Conservation (phyloP, 495 filamentous ascomycete species). For the Penicillium angulare region DNA sequence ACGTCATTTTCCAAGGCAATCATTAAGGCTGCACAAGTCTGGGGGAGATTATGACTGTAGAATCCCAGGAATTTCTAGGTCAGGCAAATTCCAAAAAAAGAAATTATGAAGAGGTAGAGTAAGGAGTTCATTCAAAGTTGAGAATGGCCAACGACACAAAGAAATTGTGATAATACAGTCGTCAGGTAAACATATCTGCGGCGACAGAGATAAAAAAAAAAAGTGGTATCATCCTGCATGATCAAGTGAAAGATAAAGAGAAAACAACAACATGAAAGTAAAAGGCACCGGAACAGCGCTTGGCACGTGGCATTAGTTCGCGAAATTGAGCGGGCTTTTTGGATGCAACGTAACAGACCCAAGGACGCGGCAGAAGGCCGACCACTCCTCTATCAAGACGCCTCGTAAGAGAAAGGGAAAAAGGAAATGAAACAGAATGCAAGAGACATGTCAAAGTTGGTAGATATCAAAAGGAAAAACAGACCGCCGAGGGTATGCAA, state of each 20-base stretch:
- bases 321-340: slow-evolving; percentile 26
- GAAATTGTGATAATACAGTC: slow-evolving; percentile 28
- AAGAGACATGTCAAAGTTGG: slow-evolving; percentile 20
- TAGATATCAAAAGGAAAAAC: slow-evolving; percentile 18
- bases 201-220: slow-evolving; percentile 20
- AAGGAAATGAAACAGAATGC: slow-evolving; percentile 19
- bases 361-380: slow-evolving; percentile 21
- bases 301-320: slow-evolving; percentile 18
- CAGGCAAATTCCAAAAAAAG: too few relatives aligned
- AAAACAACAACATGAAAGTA: slow-evolving; percentile 7
- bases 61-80: too few relatives aligned
- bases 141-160: slow-evolving; percentile 3
- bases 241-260: slow-evolving; percentile 15
- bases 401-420: slow-evolving; percentile 16
- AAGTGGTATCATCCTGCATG: slow-evolving; percentile 44
- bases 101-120: too few relatives aligned
- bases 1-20: not conserved
- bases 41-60: not conserved
- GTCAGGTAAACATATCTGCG: slow-evolving; percentile 24
- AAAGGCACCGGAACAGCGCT: slow-evolving; percentile 22
- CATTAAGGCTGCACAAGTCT: not conserved
- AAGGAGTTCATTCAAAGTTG: slow-evolving; percentile 9
- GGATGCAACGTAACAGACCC: slow-evolving; percentile 28
- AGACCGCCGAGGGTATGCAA: slow-evolving; percentile 30
- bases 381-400: slow-evolving; percentile 30